Evolutionary conservation across 2,329 filamentous ascomycete genomes (phyloP).

Genomic region (Aspergillus fijiensis): DNA sequence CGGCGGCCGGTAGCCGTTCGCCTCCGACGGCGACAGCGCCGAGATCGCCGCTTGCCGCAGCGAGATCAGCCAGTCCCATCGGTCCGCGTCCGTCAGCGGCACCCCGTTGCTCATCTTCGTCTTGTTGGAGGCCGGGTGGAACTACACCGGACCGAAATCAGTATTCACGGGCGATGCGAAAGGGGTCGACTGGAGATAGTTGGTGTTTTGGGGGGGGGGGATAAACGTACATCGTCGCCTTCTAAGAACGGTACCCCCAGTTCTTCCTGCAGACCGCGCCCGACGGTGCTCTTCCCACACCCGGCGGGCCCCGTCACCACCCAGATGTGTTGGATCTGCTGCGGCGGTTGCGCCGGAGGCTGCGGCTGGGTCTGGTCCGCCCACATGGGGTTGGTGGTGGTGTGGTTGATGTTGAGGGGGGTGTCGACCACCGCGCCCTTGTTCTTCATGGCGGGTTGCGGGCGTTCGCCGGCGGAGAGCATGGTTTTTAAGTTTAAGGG

Average conservation of each 20-base stretch:
- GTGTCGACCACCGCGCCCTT: conserved; percentile 25
- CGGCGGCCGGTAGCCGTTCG: conserved; percentile 50
- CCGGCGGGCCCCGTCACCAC: conserved; percentile 76
- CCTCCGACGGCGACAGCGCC: conserved; percentile 44
- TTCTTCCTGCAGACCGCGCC: conserved; percentile 61
- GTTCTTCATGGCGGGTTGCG: conserved; percentile 27
- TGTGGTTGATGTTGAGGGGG: conserved; percentile 22
- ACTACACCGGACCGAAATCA: conserved; percentile 28
- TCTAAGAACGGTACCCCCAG: conserved; percentile 71
- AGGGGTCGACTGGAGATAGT: neutral
- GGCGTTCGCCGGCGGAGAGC: conserved; percentile 43
- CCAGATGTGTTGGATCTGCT: conserved; percentile 67
- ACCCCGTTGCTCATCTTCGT: conserved; percentile 86
- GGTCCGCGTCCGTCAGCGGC: conserved; percentile 86
- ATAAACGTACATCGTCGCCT: conserved; percentile 67
- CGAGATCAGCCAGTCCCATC: conserved; percentile 93
- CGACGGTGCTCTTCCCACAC: conserved; percentile 76
- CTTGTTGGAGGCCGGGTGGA: conserved; percentile 65
- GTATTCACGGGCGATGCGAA: neutral
- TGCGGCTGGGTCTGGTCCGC: conserved; percentile 14
- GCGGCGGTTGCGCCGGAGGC: neutral
- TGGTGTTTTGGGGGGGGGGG: neutral
- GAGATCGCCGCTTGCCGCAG: conserved; percentile 65
- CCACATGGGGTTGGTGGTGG: conserved; percentile 19
- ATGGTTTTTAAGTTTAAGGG: conserved; percentile 24